Conservation (phyloP, 148 eudicot genomes). For the Pharnaceum exiguum region DNA sequence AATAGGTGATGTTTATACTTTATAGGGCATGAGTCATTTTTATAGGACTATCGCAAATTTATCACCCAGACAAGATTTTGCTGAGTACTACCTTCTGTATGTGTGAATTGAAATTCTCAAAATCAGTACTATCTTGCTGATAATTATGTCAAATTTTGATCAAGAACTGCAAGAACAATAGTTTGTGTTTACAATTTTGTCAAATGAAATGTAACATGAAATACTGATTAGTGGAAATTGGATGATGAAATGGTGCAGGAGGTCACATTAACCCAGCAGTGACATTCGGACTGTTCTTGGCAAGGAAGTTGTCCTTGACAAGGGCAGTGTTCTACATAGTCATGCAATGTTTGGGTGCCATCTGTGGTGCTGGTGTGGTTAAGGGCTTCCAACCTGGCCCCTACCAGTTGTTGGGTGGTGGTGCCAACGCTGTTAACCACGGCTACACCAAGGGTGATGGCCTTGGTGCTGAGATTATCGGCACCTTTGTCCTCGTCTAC, state of each 20-base stretch:
- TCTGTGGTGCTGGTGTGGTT: slow-evolving; percentile 70
- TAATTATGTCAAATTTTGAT: background rate
- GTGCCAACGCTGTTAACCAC: slow-evolving; percentile 43
- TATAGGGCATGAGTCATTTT: no score
- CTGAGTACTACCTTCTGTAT: no score
- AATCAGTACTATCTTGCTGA: no score
- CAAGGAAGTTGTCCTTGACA: slow-evolving; percentile 57
- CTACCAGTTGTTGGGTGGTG: slow-evolving; percentile 42
- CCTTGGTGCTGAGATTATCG: slow-evolving; percentile 65
- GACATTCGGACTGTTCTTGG: slow-evolving; percentile 59
- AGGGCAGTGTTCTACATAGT: slow-evolving; percentile 60
- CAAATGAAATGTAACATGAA: no score
- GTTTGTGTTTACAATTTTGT: no score
- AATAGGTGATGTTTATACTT: no score
- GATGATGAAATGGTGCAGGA: slow-evolving; percentile 23
- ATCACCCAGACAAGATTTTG: no score
- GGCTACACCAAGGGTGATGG: slow-evolving; percentile 76
- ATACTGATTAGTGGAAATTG: background rate
- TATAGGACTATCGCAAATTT: no score
- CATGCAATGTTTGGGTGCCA: slow-evolving; percentile 67
- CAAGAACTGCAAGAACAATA: no score
- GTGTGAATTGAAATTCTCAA: no score
- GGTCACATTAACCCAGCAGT: slow-evolving; percentile 75
- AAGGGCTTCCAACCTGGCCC: slow-evolving; percentile 49
- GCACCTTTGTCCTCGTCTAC: slow-evolving; percentile 73